These are phyloP conservation scores for Hyphodiscus sp. DNA, from an alignment of 2,329 filamentous ascomycete species.

Conservation along the genomic window DNA sequence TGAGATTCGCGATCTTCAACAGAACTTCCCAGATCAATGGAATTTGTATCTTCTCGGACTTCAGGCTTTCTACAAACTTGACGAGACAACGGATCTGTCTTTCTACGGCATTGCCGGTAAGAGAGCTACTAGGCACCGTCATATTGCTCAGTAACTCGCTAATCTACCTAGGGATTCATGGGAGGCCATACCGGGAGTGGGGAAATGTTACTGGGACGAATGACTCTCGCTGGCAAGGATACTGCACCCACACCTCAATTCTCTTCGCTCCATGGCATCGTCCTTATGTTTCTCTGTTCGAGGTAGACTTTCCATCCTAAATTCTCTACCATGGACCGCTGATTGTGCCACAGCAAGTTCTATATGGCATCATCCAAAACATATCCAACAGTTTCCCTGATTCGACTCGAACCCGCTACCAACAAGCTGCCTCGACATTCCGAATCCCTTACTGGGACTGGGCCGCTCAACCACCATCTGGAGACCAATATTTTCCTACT, in stretches of 20 bases:
- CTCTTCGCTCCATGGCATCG: constrained; percentile 81
- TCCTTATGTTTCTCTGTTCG: constrained; percentile 62
- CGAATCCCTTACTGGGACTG: constrained; percentile 44
- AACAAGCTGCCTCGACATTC: constrained; percentile 33
- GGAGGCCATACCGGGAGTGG: constrained; percentile 59
- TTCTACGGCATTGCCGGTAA: constrained; percentile 79
- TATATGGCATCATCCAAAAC: constrained; percentile 35
- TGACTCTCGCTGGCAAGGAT: constrained; percentile 32
- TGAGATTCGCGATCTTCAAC: constrained; percentile 62
- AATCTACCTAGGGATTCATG: constrained; percentile 58
- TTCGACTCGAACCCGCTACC: constrained; percentile 40
- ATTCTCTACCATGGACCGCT: neutral
- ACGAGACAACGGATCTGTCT: constrained; percentile 59
- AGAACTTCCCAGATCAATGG: constrained; percentile 56
- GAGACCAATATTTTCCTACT: constrained; percentile 36
- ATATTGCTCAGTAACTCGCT: constrained; percentile 34
- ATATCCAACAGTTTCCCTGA: constrained; percentile 46
- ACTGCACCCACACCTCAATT: constrained; percentile 70
- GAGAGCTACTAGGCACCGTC: constrained; percentile 1
- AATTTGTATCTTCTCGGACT: constrained; percentile 73
- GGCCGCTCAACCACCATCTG: constrained; percentile 38
- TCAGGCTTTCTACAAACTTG: constrained; percentile 58
- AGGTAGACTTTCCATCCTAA: constrained; percentile 34
- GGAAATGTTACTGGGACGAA: constrained; percentile 42
- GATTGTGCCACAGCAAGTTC: constrained; percentile 42